Evolutionary conservation across 2,329 filamentous ascomycete species (phyloP).

Genomic region (Penicillium sp.): DNA sequence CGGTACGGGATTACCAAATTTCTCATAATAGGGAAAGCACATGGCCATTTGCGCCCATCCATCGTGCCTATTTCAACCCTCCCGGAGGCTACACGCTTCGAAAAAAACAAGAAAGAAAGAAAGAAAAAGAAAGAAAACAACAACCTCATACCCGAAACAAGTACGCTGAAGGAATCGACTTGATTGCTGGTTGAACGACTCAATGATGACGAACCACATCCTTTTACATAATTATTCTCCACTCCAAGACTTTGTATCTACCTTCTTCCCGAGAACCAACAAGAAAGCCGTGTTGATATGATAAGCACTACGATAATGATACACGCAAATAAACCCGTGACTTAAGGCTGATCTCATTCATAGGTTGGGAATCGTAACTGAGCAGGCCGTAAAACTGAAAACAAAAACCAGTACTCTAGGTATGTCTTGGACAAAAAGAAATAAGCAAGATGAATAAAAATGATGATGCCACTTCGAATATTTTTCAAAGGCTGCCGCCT

Average conservation of each 20-base stretch:
- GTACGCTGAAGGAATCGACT: not conserved
- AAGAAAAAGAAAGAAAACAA: too few species aligned
- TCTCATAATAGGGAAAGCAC: not conserved
- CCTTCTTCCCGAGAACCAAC: constrained; percentile 1
- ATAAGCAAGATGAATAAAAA: too few species aligned
- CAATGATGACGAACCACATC: constrained; percentile 22
- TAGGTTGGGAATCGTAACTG: too few species aligned
- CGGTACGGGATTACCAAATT: not conserved
- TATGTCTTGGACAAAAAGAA: too few species aligned
- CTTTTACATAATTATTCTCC: constrained; percentile 8
- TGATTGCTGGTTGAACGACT: constrained; percentile 11
- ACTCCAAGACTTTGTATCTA: not conserved
- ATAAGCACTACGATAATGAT: constrained; percentile 8
- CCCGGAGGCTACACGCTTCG: not conserved
- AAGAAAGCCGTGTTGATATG: constrained; percentile 2
- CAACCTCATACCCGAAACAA: too few species aligned
- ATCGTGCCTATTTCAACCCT: not conserved
- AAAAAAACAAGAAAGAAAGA: not conserved
- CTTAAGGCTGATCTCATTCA: too few species aligned
- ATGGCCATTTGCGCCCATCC: not conserved
- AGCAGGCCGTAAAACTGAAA: too few species aligned
- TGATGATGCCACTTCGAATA: too few species aligned
- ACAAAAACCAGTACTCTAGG: too few species aligned
- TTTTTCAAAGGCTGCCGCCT: constrained; percentile 42
- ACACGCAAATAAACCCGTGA: too few species aligned